These are phyloP conservation scores for Ustilago crameri DNA, from an alignment of 1,284 basidiomycete genomes.

Conservation along the genomic window DNA sequence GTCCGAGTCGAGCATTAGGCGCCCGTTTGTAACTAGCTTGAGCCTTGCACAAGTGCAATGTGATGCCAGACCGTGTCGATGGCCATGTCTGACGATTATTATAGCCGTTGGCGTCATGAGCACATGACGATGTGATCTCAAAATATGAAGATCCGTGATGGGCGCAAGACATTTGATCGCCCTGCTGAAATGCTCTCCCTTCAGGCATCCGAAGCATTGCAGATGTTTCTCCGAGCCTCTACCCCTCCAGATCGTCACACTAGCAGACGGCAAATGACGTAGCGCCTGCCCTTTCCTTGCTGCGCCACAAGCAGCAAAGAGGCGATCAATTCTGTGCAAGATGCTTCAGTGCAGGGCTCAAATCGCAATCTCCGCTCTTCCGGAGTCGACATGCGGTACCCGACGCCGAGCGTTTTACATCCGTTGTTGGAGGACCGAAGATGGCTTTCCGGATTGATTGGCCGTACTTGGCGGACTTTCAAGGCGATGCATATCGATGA, in stretches of 20 bases:
- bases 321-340: neutral
- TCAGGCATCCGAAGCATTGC: conserved; percentile 1
- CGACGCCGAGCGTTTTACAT: too few species aligned
- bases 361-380: neutral
- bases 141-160: neutral
- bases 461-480: too few species aligned
- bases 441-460: too few species aligned
- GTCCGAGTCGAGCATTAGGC: neutral
- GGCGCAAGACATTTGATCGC: conserved; percentile 4
- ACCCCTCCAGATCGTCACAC: conserved; percentile 3
- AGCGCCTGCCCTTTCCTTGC: neutral
- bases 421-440: too few species aligned
- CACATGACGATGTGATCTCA: conserved; percentile 33
- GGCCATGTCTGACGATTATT: neutral
- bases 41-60: neutral
- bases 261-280: neutral
- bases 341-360: neutral
- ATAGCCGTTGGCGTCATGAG: conserved; percentile 25
- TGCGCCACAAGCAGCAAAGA: neutral
- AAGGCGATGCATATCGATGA: too few species aligned
- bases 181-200: neutral
- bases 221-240: conserved; percentile 2
- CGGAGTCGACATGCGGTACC: neutral
- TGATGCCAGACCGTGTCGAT: neutral
- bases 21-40: neutral